phyloP scores from a whole-genome alignment of 2,329 filamentous ascomycete genomes.

The Penicillium expansum region DNA sequence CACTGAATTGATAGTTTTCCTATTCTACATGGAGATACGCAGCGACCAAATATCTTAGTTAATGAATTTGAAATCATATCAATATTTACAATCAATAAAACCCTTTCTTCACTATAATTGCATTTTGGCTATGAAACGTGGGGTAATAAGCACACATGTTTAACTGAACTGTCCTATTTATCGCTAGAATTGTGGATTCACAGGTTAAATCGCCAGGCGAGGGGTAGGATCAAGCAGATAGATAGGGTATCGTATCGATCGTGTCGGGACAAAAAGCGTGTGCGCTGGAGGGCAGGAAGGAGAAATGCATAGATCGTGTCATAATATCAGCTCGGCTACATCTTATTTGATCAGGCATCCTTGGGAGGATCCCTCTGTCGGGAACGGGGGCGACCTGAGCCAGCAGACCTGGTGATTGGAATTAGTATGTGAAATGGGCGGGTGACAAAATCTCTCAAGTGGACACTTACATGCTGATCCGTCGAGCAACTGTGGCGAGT shows the following conservation, averaged over 20 bases:
- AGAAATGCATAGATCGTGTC: constrained; percentile 28
- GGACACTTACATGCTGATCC: constrained; percentile 87
- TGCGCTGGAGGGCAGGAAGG: constrained; percentile 24
- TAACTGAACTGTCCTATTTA: constrained; percentile 14
- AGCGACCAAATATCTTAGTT: not conserved
- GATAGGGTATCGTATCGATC: constrained; percentile 28
- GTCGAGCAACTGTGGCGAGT: constrained; percentile 79
- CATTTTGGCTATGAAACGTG: constrained; percentile 1
- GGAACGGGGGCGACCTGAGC: constrained; percentile 34
- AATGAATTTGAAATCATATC: not conserved
- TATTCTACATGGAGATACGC: not conserved
- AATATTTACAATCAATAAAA: not conserved
- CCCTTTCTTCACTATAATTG: not conserved
- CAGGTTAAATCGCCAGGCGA: constrained; percentile 12
- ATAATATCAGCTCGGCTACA: constrained; percentile 24
- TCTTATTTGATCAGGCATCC: constrained; percentile 25
- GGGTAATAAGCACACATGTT: constrained; percentile 9
- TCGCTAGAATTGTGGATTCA: constrained; percentile 14
- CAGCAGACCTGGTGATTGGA: constrained; percentile 36
- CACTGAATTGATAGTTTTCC: not conserved
- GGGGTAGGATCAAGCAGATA: constrained; percentile 23
- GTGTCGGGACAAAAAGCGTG: constrained; percentile 23
- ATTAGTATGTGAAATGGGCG: not conserved
- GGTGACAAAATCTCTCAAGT: not conserved
- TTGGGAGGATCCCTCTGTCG: constrained; percentile 31